Evolutionary conservation across 805 yeast genomes (phyloP).

Genomic region (Metschnikowia cubensis): DNA sequence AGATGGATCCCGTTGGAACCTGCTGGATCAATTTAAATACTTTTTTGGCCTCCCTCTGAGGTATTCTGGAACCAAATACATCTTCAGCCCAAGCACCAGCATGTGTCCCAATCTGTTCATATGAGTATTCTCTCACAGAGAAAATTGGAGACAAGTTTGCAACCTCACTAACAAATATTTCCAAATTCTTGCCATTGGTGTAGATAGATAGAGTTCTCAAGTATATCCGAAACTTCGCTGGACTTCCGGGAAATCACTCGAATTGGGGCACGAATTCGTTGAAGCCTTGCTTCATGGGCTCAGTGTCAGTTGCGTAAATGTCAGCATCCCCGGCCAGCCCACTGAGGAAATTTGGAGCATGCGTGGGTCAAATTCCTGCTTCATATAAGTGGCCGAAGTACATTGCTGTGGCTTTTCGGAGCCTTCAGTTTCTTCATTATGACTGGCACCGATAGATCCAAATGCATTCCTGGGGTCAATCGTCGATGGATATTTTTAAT

Average conservation of each 20-base stretch:
- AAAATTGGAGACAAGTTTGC: slow-evolving; percentile 26
- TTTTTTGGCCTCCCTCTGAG: slow-evolving; percentile 46
- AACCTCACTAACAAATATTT: slow-evolving; percentile 47
- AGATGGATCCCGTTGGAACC: slow-evolving; percentile 60
- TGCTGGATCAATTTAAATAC: slow-evolving; percentile 60
- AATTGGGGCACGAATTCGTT: slow-evolving; percentile 5
- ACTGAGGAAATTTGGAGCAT: neutral
- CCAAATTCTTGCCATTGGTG: slow-evolving; percentile 24
- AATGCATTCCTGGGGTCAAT: slow-evolving; percentile 3
- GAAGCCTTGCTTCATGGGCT: neutral
- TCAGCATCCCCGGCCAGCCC: neutral
- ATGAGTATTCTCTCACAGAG: slow-evolving; percentile 5
- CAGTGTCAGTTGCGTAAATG: neutral
- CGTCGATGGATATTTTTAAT: neutral
- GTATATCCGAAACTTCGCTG: neutral
- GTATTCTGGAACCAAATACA: neutral
- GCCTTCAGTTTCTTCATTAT: neutral
- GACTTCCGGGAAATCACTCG: slow-evolving; percentile 6
- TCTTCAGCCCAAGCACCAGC: neutral
- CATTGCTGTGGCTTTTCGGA: neutral
- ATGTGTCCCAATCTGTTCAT: neutral
- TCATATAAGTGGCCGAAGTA: neutral
- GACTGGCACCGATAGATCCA: neutral
- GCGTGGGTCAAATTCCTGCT: neutral
- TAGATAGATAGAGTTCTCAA: neutral